These are phyloP conservation scores for Lactarius deliciosus DNA, from an alignment of 768 basidiomycete genomes.

Conservation along the genomic window DNA sequence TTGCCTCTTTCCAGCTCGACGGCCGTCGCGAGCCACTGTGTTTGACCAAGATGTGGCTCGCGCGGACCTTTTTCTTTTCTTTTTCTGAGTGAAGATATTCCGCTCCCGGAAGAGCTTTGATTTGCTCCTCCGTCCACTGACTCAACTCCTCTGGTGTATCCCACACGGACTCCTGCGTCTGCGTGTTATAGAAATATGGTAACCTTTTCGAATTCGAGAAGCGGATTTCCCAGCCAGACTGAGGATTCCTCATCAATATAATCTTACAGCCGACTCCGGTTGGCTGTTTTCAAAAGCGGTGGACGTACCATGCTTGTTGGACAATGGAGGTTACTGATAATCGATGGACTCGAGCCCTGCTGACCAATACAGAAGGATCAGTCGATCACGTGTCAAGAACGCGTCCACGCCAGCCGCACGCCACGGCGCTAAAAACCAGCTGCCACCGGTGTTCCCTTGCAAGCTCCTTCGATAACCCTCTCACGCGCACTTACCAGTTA, in stretches of 20 bases:
- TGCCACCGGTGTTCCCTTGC: neutral
- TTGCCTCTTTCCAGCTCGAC: constrained; percentile 82
- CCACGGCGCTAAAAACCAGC: neutral
- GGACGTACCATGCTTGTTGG: constrained; percentile 16
- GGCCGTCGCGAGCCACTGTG: constrained; percentile 77
- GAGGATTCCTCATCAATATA: neutral
- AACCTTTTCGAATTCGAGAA: constrained; percentile 73
- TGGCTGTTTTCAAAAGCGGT: neutral
- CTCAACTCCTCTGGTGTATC: constrained; percentile 63
- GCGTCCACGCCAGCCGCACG: constrained; percentile 1
- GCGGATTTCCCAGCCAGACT: constrained; percentile 75
- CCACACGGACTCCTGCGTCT: constrained; percentile 77
- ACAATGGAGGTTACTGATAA: neutral
- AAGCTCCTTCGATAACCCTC: neutral
- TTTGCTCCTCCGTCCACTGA: constrained; percentile 60
- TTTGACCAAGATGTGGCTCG: constrained; percentile 95
- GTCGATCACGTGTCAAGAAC: constrained; percentile 7
- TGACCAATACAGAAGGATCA: neutral
- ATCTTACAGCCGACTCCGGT: too few species aligned
- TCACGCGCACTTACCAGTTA: neutral
- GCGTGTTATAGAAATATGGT: constrained; percentile 86
- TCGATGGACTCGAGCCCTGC: neutral
- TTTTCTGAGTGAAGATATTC: constrained; percentile 48
- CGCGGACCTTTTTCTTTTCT: constrained; percentile 88
- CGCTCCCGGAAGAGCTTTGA: constrained; percentile 67